Evolutionary conservation across 2,329 filamentous ascomycete genomes (phyloP).

Genomic region (Alternaria ventricosa): DNA sequence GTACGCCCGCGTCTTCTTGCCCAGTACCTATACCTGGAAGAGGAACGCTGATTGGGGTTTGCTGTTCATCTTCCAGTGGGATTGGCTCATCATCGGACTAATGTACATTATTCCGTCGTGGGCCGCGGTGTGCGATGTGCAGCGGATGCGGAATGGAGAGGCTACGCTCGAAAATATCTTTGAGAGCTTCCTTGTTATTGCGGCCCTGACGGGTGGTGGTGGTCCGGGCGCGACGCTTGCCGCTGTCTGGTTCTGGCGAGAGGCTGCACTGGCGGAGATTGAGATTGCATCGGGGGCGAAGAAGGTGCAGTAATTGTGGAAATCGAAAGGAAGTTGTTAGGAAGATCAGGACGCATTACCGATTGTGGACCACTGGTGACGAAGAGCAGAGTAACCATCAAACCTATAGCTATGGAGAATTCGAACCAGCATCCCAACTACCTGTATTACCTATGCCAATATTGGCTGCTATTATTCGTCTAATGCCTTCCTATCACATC

Average conservation of each 20-base stretch:
- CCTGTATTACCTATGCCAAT: neutral
- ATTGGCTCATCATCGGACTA: constrained; percentile 17
- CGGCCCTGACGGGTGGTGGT: constrained; percentile 10
- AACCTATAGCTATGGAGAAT: neutral
- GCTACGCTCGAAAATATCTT: constrained; percentile 11
- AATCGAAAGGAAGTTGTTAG: neutral
- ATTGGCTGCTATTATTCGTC: neutral
- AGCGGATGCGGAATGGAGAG: constrained; percentile 15
- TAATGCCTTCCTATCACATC: neutral
- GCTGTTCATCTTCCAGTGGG: constrained; percentile 29
- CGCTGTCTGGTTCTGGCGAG: constrained; percentile 24
- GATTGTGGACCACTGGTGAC: neutral
- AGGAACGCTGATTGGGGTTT: constrained; percentile 11
- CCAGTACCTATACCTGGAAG: constrained; percentile 13
- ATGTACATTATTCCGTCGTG: constrained; percentile 8
- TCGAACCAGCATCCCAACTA: neutral
- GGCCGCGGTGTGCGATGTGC: constrained; percentile 21
- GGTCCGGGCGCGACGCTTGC: constrained; percentile 20
- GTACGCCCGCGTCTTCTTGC: constrained; percentile 19
- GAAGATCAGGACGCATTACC: neutral
- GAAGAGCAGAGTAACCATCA: neutral
- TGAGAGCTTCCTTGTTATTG: constrained; percentile 9
- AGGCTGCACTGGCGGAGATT: constrained; percentile 18
- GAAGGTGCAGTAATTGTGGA: constrained; percentile 12
- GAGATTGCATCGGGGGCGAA: constrained; percentile 12